Evolutionary conservation across 2,329 filamentous ascomycete genomes (phyloP), one percentile per base, ranked within the genome.

Genomic region (Juglanconis juglandina): DNA sequence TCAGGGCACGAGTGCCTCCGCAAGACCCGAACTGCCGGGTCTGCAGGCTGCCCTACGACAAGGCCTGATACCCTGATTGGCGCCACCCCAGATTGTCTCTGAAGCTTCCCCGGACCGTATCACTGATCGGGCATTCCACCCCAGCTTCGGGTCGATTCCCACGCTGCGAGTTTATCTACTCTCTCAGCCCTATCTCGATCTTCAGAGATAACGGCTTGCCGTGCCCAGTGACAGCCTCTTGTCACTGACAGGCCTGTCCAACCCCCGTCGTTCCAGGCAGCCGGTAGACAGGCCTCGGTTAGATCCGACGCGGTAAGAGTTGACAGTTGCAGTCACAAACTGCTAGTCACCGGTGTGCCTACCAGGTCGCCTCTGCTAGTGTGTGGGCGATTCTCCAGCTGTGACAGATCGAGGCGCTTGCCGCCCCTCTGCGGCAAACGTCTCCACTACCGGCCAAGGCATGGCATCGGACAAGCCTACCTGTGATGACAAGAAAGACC

Each of bases 401-500:
- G 47, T 61, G 56, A 55, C 58, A 60, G 52, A 58, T 57, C 68
- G 69, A 74, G 74, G 73, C 73, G 70, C 69, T 72, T 73, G 73
- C 73, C 72, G 74, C 73, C 74, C 69, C 71, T 63, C 53, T 47
- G 72, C 75, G 75, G 76, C 75, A 70, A 67, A 72, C 69, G 69
- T 72, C 71, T 71, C 67, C 66, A 53, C 70, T 67, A 66, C 63
- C 59, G 59, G 63, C 60, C 65, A 70, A 73, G 78, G 78, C 73
- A 88, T 88, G 84, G 82, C 83, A 76, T 84, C 87, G 75, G 84
- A 79, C 67, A 88, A 87, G 86, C 87, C 85, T 67, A 84, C 87
- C 73, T 39, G 53, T 39, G 58, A 63, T 58, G 84, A 87, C 72
- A 81, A 82, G 72, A 82, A 83, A 75, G 81, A 81, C 71, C 75